These are phyloP conservation scores for Mortierella sp. DNA, from an alignment of 371 early-diverging fungal genomes.

Conservation along the genomic window DNA sequence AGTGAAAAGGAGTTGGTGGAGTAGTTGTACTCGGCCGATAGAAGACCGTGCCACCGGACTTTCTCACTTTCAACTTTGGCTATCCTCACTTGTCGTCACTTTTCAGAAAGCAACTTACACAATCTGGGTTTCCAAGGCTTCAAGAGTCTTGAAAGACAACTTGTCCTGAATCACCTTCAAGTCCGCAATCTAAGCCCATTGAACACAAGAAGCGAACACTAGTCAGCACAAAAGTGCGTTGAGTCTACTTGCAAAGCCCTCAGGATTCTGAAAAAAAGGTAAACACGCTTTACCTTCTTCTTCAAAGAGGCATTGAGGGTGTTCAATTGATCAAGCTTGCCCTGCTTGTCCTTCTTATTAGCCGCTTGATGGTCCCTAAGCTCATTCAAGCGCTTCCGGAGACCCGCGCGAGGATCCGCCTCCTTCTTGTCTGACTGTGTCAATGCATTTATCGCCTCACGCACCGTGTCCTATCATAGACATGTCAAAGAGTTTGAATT, in stretches of 20 bases:
- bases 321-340: conserved; percentile 76
- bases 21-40: not conserved
- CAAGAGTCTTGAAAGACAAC: conserved; percentile 82
- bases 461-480: conserved; percentile 63
- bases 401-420: conserved; percentile 62
- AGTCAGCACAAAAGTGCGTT: not conserved
- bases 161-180: conserved; percentile 83
- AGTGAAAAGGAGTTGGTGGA: not conserved
- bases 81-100: not conserved
- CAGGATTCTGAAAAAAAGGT: not conserved
- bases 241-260: too few relatives aligned
- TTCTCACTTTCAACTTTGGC: not conserved
- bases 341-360: conserved; percentile 68
- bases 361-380: conserved; percentile 75
- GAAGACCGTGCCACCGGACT: not conserved
- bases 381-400: conserved; percentile 70
- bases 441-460: conserved; percentile 65
- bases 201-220: not conserved
- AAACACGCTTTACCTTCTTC: conserved; percentile 74
- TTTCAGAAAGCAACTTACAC: conserved; percentile 61
- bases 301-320: conserved; percentile 76
- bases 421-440: conserved; percentile 46
- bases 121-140: conserved; percentile 86
- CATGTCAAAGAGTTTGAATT: not conserved
- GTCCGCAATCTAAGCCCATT: conserved; percentile 68